These are phyloP conservation scores for Elongisporangium prolatum DNA, from an alignment of 352 stramenopile species.

Conservation along the genomic window DNA sequence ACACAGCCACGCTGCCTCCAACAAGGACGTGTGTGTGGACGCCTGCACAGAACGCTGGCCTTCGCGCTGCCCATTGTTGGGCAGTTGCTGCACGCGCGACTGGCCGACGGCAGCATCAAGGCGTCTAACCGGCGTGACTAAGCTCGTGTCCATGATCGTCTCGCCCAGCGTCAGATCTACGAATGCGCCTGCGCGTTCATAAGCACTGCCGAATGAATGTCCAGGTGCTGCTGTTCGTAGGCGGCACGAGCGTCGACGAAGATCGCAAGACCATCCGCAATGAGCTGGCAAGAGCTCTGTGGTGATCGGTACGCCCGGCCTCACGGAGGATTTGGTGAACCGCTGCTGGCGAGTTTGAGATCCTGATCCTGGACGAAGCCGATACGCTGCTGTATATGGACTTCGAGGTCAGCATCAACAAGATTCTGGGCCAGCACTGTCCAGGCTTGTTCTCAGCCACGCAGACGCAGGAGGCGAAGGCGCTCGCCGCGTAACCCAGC, in stretches of 20 bases:
- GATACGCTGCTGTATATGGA: slow-evolving; percentile 98
- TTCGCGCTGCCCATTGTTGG: slow-evolving; percentile 95
- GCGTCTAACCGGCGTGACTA: slow-evolving; percentile 53
- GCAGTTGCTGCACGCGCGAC: slow-evolving; percentile 81
- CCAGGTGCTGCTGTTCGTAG: slow-evolving; percentile 85
- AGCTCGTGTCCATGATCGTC: slow-evolving; percentile 81
- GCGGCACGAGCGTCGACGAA: slow-evolving; percentile 87
- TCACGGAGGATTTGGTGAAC: slow-evolving; percentile 85
- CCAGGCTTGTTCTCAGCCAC: slow-evolving; percentile 92
- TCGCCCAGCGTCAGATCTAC: slow-evolving; percentile 85
- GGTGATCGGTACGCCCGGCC: slow-evolving; percentile 80
- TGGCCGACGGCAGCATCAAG: slow-evolving; percentile 55
- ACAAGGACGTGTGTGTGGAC: slow-evolving; percentile 94
- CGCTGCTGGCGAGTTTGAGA: slow-evolving; percentile 91
- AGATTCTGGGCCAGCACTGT: slow-evolving; percentile 93
- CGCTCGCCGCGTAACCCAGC: slow-evolving; percentile 96
- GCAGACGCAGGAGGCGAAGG: slow-evolving; percentile 94
- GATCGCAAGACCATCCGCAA: slow-evolving; percentile 63
- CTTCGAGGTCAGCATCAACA: slow-evolving; percentile 94
- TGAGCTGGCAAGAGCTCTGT: slow-evolving; percentile 58
- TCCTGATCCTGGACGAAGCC: slow-evolving; percentile 99
- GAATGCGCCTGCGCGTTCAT: slow-evolving; percentile 71
- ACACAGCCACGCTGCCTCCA: slow-evolving; percentile 88
- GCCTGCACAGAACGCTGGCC: slow-evolving; percentile 94
- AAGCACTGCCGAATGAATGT: slow-evolving; percentile 56